A percentile compares a stretch with the other conserved stretches of the same genome.
phyloP scores from a whole-genome alignment of 176 grass and related monocot species.

The Cocos nucifera region DNA sequence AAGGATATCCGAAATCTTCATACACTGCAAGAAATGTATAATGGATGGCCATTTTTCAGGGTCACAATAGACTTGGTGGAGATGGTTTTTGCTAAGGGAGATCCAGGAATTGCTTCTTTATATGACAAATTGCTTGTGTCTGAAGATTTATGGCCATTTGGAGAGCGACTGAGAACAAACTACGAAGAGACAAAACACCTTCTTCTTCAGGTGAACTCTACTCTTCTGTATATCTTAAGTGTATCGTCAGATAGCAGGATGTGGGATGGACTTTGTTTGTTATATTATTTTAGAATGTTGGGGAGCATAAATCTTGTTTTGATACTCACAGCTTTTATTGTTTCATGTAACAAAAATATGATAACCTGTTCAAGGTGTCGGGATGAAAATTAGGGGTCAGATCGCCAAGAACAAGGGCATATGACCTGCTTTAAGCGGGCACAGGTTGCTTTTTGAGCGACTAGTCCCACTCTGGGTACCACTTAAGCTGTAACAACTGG shows the following conservation, averaged over 20 bases:
- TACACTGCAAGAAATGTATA: slow-evolving; percentile 87
- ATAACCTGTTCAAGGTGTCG: too few species aligned
- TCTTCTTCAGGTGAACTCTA: slow-evolving; percentile 75
- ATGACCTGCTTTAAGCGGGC: too few species aligned
- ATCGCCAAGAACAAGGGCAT: too few species aligned
- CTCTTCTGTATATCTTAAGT: neutral
- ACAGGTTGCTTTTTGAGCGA: too few species aligned
- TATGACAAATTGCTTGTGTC: slow-evolving; percentile 92
- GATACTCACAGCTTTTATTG: too few species aligned
- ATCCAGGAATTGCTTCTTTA: slow-evolving; percentile 81
- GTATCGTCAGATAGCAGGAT: neutral
- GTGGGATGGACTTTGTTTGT: too few species aligned
- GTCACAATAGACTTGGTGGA: slow-evolving; percentile 96
- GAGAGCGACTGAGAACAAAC: slow-evolving; percentile 66
- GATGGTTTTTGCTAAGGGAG: slow-evolving; percentile 99
- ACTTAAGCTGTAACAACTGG: too few species aligned
- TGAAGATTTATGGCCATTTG: slow-evolving; percentile 62
- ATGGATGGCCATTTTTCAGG: slow-evolving; percentile 98
- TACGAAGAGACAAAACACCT: slow-evolving; percentile 88
- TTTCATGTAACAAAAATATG: too few species aligned
- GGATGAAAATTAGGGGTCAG: too few species aligned
- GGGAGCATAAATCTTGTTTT: too few species aligned
- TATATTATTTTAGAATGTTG: too few species aligned
- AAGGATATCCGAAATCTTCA: slow-evolving; percentile 77
- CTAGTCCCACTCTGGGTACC: too few species aligned